Conservation (phyloP, 192 early-diverging fungal genomes). For the Coemansia sp. region DNA sequence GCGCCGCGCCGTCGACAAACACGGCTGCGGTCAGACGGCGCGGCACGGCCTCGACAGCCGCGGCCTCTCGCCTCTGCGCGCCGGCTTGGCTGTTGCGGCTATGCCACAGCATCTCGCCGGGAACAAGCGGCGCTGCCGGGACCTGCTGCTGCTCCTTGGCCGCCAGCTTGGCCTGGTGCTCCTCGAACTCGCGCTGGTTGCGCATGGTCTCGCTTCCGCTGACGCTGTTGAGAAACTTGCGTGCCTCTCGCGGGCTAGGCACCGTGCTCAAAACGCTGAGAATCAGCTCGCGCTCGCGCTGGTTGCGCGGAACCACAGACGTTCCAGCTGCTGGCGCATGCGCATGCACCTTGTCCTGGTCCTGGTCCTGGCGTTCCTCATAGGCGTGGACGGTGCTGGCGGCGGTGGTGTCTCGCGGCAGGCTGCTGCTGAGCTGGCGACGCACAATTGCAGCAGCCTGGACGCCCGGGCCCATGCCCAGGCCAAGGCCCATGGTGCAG, state of each 20-base stretch:
- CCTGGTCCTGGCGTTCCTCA: not conserved
- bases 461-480: too few relatives aligned
- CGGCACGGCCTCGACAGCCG: conserved; percentile 9
- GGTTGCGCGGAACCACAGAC: not conserved
- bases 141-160: conserved; percentile 12
- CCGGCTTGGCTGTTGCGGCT: not conserved
- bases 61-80: not conserved
- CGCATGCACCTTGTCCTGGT: not conserved
- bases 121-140: conserved; percentile 12
- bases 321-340: not conserved
- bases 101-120: conserved; percentile 14
- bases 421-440: not conserved
- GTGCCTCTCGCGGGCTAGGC: conserved; percentile 51
- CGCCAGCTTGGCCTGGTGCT: conserved; percentile 29
- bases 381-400: not conserved
- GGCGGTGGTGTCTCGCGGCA: too few relatives aligned
- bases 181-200: conserved; percentile 44
- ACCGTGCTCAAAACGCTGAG: conserved; percentile 49
- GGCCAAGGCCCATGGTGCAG: too few relatives aligned
- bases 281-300: conserved; percentile 48
- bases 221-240: conserved; percentile 49
- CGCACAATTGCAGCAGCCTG: not conserved
- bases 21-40: conserved; percentile 29
- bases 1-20: conserved; percentile 24
- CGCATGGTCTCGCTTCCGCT: conserved; percentile 44